Evolutionary conservation across 306 rosid genomes (phyloP), one percentile per base, ranked within the genome.

Genomic region (Boehmeria nivea): DNA sequence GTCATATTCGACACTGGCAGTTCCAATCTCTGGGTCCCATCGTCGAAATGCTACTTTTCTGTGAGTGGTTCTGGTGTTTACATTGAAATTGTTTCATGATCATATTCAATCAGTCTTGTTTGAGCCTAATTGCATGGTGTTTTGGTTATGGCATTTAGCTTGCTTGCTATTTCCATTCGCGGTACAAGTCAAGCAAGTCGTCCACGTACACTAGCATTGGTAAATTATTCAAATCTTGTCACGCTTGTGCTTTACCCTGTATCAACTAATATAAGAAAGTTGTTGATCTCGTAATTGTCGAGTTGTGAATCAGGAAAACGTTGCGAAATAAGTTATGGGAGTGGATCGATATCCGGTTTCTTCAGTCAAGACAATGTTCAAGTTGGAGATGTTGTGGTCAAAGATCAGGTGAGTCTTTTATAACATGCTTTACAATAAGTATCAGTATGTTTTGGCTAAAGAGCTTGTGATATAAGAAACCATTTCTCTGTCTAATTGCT

Each of bases 21-120:
- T 68, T 83, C 95, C 65, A 87, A 87, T 70, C 85, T 87, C 12
- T 87, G 94, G 94, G 87, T 87, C 71, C 95, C 94, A 56, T 84
- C 95, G 20, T 69, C 94, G 34, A 79, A 81, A 67, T 87, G 95
- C 78, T 77, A 69, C 23, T 79, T 87, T 33, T 84, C 95, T 54
- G 95, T 84, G 69, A 72, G 94, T 25, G 12, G 2, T 17, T 82
- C 67, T 23, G 20, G 20, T 2, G 61, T 54, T 68, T 50, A 50
- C 3, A 23, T n/a, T n/a, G n/a, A n/a, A n/a, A n/a, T n/a, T n/a
- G n/a, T n/a, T n/a, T n/a, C n/a, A n/a, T 36, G 42, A 22, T 17
- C 57, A 27, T 25, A 38, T 43, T 33, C n/a, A 28, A 22, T 23
- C 26, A 28, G 31, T 51, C 44, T 17, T 22, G 50, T 50, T 15